phyloP scores from a whole-genome alignment of 2,329 filamentous ascomycete genomes.

The Alternaria triticimaculans region DNA sequence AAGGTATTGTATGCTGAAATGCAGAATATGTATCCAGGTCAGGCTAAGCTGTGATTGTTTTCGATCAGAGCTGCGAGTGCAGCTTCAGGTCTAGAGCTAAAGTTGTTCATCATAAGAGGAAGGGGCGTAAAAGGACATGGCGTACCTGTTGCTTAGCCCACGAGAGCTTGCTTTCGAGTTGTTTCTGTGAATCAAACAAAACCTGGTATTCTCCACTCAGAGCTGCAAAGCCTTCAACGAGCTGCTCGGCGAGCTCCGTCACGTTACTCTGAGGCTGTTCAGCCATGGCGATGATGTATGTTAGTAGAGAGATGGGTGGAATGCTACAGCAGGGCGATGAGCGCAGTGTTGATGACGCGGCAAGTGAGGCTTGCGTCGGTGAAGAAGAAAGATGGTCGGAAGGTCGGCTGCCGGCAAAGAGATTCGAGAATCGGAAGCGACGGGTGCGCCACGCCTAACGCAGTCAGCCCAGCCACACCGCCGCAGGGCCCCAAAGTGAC shows the following conservation, averaged over 20 bases:
- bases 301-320: constrained; percentile 14
- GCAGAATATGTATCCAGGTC: constrained; percentile 28
- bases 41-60: constrained; percentile 53
- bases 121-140: constrained; percentile 3
- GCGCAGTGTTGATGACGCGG: constrained; percentile 34
- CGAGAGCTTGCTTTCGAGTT: constrained; percentile 56
- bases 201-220: constrained; percentile 56
- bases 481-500: neutral
- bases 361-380: constrained; percentile 25
- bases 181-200: constrained; percentile 52
- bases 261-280: constrained; percentile 32
- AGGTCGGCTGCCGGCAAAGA: constrained; percentile 17
- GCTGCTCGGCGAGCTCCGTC: constrained; percentile 49
- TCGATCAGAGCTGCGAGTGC: constrained; percentile 54
- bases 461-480: constrained; percentile 21
- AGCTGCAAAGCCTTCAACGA: constrained; percentile 56
- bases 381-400: constrained; percentile 20
- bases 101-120: constrained; percentile 52
- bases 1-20: neutral
- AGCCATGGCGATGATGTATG: constrained; percentile 28
- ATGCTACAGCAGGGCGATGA: constrained; percentile 7
- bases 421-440: constrained; percentile 13
- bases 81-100: constrained; percentile 63
- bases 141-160: constrained; percentile 59
- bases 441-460: constrained; percentile 17